Evolutionary conservation across 495 filamentous ascomycete species (phyloP).

Genomic region (Diplogelasinospora grovesii): DNA sequence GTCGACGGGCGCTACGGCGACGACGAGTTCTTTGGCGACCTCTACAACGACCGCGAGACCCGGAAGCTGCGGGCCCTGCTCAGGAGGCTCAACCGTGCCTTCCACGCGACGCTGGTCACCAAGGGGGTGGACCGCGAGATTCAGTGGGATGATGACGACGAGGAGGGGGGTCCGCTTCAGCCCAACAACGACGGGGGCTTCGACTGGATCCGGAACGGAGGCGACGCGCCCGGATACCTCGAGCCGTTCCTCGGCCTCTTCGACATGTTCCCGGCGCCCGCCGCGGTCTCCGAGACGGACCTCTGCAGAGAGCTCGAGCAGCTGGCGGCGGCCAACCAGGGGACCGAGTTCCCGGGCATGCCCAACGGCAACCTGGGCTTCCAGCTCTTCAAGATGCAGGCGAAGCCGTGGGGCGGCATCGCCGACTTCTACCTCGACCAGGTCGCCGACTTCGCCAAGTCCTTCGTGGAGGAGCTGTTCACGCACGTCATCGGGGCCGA

Average conservation of each 20-base stretch:
- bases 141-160: conserved; percentile 3
- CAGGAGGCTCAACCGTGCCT: conserved; percentile 16
- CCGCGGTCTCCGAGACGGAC: not conserved
- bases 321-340: conserved; percentile 16
- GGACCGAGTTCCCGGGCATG: conserved; percentile 16
- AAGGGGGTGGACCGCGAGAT: conserved; percentile 15
- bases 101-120: conserved; percentile 10
- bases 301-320: conserved; percentile 10
- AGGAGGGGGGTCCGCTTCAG: too few relatives aligned
- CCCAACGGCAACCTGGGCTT: conserved; percentile 11
- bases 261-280: conserved; percentile 9
- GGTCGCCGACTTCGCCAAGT: conserved; percentile 7
- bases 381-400: conserved; percentile 17
- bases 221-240: conserved; percentile 12
- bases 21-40: conserved; percentile 23
- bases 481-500: conserved; percentile 12
- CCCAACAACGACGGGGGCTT: too few relatives aligned
- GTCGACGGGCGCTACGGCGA: conserved; percentile 24
- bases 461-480: conserved; percentile 17
- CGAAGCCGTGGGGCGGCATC: conserved; percentile 15
- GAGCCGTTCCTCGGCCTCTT: conserved; percentile 13
- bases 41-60: not conserved
- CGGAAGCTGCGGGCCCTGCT: conserved; percentile 17
- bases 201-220: too few relatives aligned
- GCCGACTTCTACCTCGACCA: conserved; percentile 12